Evolutionary conservation across 768 basidiomycete species (phyloP).

Genomic region (Termitomyces sp.): DNA sequence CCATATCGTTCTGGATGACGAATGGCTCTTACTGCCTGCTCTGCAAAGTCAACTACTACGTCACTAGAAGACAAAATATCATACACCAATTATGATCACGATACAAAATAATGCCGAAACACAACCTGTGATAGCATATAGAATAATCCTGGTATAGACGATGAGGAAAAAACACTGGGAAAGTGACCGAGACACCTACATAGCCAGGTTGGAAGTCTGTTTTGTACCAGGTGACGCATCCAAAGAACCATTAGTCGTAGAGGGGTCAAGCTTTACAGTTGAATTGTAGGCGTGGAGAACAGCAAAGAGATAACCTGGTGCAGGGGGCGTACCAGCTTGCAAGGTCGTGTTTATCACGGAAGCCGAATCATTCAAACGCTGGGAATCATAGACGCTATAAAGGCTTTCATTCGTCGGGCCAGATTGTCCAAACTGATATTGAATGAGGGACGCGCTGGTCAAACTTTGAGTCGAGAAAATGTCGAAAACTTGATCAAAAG

Average conservation of each 20-base stretch:
- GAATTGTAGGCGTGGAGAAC: slow-evolving; percentile 62
- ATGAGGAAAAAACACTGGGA: slow-evolving; percentile 1
- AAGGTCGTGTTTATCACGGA: slow-evolving; percentile 36
- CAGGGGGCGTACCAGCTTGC: slow-evolving; percentile 31
- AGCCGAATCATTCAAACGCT: slow-evolving; percentile 51
- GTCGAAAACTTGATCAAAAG: slow-evolving; percentile 70
- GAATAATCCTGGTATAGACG: slow-evolving; percentile 52
- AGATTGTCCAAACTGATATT: slow-evolving; percentile 57
- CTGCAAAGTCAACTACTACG: slow-evolving; percentile 7
- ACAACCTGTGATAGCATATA: slow-evolving; percentile 86
- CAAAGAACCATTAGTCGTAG: slow-evolving; percentile 17
- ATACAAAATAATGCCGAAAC: slow-evolving; percentile 81
- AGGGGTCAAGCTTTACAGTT: slow-evolving; percentile 28
- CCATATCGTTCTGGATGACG: slow-evolving; percentile 92
- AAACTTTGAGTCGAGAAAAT: slow-evolving; percentile 70
- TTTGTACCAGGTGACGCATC: slow-evolving; percentile 10
- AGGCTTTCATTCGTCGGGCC: slow-evolving; percentile 43
- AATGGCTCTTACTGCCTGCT: slow-evolving; percentile 71
- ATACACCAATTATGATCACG: slow-evolving; percentile 80
- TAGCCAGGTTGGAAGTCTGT: slow-evolving; percentile 62
- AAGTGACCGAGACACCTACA: slow-evolving; percentile 38
- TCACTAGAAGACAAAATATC: slow-evolving; percentile 18
- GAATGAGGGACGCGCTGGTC: slow-evolving; percentile 49
- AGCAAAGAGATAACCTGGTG: slow-evolving; percentile 64
- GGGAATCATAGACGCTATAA: slow-evolving; percentile 54